Conservation (phyloP, 805 yeast genomes). For the Saccharomycopsis javanensis region DNA sequence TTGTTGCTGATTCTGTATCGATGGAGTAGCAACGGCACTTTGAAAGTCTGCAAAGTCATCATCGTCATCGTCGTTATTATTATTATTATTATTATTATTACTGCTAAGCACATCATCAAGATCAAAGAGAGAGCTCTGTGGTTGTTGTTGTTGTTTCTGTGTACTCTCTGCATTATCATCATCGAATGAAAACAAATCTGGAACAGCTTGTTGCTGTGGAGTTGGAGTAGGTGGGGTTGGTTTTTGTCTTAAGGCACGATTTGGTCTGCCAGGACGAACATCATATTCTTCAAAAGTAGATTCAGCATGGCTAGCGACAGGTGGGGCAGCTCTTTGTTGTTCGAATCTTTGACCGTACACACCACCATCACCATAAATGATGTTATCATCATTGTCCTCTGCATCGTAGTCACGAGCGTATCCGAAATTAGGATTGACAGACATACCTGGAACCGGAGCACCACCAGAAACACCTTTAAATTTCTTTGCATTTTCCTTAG, state of each 20-base stretch:
- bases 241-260: constrained; percentile 6
- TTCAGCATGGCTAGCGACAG: constrained; percentile 19
- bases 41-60: constrained; percentile 79
- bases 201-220: constrained; percentile 5
- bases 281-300: constrained; percentile 56
- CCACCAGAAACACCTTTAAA: constrained; percentile 18
- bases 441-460: constrained; percentile 12
- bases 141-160: constrained; percentile 22
- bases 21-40: constrained; percentile 31
- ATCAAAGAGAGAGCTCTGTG: background rate
- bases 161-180: constrained; percentile 15
- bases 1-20: background rate
- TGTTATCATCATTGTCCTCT: background rate
- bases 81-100: background rate
- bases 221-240: constrained; percentile 1
- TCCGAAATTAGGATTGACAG: constrained; percentile 10
- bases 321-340: constrained; percentile 40
- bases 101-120: background rate
- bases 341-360: constrained; percentile 59
- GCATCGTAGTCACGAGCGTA: constrained; percentile 3
- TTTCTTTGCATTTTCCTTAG: constrained; percentile 19
- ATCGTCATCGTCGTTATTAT: constrained; percentile 24
- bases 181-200: constrained; percentile 42
- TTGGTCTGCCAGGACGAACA: constrained; percentile 22
- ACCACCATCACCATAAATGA: constrained; percentile 62